Conservation (phyloP, 2,329 filamentous ascomycete species). For the Ophiostoma australiae region DNA sequence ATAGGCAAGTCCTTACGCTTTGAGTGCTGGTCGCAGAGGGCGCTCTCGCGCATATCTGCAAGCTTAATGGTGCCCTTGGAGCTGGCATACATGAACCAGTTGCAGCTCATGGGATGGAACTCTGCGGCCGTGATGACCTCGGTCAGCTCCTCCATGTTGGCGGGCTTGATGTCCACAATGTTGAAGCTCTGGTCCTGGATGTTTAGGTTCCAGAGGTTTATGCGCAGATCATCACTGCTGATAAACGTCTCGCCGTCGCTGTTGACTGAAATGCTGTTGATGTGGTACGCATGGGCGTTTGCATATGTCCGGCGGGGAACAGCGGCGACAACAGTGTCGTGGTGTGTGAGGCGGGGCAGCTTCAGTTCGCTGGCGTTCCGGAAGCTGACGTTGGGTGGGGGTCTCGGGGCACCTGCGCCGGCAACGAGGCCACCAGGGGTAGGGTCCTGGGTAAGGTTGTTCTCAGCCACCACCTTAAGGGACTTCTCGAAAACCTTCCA, state of each 20-base stretch:
- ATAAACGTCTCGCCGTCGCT: slow-evolving; percentile 99
- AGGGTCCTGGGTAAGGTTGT: slow-evolving; percentile 92
- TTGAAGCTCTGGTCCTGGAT: slow-evolving; percentile 99
- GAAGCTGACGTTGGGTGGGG: slow-evolving; percentile 68
- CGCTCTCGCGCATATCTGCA: slow-evolving; percentile 96
- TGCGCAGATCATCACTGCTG: slow-evolving; percentile 93
- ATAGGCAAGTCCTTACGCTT: slow-evolving; percentile 62
- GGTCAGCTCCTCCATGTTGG: slow-evolving; percentile 98
- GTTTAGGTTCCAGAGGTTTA: slow-evolving; percentile 98
- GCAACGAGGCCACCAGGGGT: slow-evolving; percentile 70
- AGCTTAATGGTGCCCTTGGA: slow-evolving; percentile 99
- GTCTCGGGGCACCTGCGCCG: slow-evolving; percentile 71
- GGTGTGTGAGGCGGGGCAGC: slow-evolving; percentile 91
- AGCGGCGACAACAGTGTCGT: slow-evolving; percentile 95
- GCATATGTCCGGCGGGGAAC: slow-evolving; percentile 95
- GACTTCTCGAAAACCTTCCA: slow-evolving; percentile 99
- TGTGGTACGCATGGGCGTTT: slow-evolving; percentile 98
- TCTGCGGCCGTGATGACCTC: slow-evolving; percentile 98
- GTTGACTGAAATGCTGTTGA: slow-evolving; percentile 99
- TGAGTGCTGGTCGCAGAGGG: slow-evolving; percentile 89
- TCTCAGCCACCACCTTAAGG: slow-evolving; percentile 96
- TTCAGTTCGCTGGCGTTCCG: slow-evolving; percentile 78
- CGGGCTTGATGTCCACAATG: slow-evolving; percentile 99
- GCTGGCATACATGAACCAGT: slow-evolving; percentile 99
- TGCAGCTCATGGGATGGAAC: slow-evolving; percentile 94